Base-by-base conservation (phyloP, 1,284 basidiomycete genomes). In the Hypsizygus ulmarius region DNA sequence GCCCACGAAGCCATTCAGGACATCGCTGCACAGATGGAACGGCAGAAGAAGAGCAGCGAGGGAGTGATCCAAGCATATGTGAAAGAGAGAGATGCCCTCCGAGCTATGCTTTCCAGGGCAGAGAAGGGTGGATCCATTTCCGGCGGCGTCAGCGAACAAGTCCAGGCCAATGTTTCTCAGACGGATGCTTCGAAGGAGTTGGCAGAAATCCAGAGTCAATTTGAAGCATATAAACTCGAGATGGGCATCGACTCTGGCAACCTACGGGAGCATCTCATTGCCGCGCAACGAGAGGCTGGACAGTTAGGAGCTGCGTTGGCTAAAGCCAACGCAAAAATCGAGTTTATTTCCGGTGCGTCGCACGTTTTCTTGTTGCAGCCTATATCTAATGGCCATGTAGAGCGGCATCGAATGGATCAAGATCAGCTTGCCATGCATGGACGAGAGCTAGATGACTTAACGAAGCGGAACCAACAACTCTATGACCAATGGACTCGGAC, bases 41-140 rank as follows among this genome's bases (percentile, higher is more conserved):
- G 67, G 53, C 82, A 85, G 62, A 82, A 83, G 67, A 79, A 80
- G 64, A 77, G 75, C 60, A 78, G 79, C 60, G 85, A 93, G 37
- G 73, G 73, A 34, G 79, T 85, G 48, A 81, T 90, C 40, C 86
- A 87, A 56, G 85, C 90, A 16, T 87, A 89, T 52, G 79, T 84
- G 59, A 87, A 90, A 64, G 96, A 98, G 65, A 76, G 93, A 3
- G 97, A 98, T 60, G 80, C 93, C 45, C 78, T 97, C 61, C 86
- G 84, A 57, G 77, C 78, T 27, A 81, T 97, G 74, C 73, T 94
- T 25, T 68, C 72, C 2, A 70, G 81, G 14, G 70, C 76, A 5
- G 72, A 77, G 50, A 68, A 67, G 43, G 59, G 58, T 33, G 60
- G 60, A 11, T 60, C 52, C 4, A 54, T 58, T n/a, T 46, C 60